Evolutionary conservation across 2,329 filamentous ascomycete species (phyloP).

Genomic region (Cadophora gregata): DNA sequence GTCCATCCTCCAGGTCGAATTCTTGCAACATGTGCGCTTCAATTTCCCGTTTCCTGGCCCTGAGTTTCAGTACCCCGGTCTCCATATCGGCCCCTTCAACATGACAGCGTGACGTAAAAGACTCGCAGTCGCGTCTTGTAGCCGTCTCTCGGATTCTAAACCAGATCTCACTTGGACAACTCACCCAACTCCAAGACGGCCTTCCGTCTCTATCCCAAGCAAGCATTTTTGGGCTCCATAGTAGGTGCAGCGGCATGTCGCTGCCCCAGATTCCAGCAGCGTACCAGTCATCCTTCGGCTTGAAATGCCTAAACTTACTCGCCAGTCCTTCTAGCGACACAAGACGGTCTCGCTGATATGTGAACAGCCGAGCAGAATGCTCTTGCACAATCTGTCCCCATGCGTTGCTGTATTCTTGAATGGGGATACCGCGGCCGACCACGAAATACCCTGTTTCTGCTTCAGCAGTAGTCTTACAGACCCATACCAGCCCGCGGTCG

Average conservation of each 20-base stretch:
- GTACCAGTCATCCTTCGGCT: neutral
- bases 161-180: conserved; percentile 2
- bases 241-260: neutral
- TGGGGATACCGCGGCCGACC: neutral
- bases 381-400: conserved; percentile 9
- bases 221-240: neutral
- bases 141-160: neutral
- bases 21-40: neutral
- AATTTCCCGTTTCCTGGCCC: neutral
- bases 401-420: neutral
- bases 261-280: neutral
- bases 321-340: conserved; percentile 7
- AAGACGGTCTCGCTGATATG: neutral
- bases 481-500: neutral
- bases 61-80: neutral
- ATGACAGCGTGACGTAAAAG: neutral
- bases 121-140: neutral
- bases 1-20: neutral
- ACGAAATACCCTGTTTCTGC: neutral
- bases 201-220: neutral
- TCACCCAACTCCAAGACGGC: conserved; percentile 1
- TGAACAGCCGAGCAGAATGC: conserved; percentile 8
- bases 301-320: neutral
- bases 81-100: neutral
- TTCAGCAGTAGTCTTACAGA: conserved; percentile 6